Conservation (phyloP, 208 protist species). For the Crithidia expoeki region DNA sequence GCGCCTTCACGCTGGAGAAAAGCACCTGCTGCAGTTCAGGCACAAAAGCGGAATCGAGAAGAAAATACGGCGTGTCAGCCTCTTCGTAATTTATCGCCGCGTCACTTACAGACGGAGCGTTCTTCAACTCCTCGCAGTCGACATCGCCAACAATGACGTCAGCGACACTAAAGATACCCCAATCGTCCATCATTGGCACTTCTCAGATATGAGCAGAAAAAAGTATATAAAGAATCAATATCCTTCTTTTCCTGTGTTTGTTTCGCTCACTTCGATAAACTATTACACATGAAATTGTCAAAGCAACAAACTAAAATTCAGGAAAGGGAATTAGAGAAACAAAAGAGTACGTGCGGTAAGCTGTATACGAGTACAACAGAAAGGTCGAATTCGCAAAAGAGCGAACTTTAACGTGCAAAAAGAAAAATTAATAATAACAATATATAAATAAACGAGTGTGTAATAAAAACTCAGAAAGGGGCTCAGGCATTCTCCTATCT, state of each 20-base stretch:
- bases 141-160: slow-evolving; percentile 40
- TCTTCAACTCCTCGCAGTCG: slow-evolving; percentile 39
- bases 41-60: slow-evolving; percentile 6
- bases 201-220: background rate
- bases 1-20: background rate
- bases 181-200: slow-evolving; percentile 39
- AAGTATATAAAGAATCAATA: background rate
- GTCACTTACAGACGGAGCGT: background rate
- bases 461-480: too few species aligned
- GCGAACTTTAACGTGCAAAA: too few species aligned
- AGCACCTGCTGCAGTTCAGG: slow-evolving; percentile 9
- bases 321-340: too few species aligned
- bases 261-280: too few species aligned
- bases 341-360: too few species aligned
- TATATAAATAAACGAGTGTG: too few species aligned
- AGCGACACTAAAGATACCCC: slow-evolving; percentile 78
- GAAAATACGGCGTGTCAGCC: background rate
- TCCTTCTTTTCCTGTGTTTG: too few species aligned
- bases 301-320: too few species aligned
- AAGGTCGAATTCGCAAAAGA: background rate
- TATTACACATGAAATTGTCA: too few species aligned
- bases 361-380: background rate
- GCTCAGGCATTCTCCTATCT: too few species aligned
- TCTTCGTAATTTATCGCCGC: background rate
- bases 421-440: too few species aligned